These are phyloP conservation scores for Pythium monospermum DNA, from an alignment of 352 stramenopile genomes.

Conservation along the genomic window DNA sequence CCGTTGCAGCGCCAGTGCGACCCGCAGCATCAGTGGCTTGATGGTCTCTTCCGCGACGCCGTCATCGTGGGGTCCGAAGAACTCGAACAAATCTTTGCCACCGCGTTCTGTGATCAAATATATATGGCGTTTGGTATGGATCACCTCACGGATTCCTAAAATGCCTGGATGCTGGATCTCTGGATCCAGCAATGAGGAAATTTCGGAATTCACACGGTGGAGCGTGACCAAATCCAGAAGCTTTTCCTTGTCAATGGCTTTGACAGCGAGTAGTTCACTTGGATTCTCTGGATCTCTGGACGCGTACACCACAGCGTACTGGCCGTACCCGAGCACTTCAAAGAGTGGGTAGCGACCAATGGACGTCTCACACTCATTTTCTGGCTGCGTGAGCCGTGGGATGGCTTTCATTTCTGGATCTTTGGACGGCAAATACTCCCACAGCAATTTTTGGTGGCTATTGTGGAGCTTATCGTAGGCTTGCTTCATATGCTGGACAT, in stretches of 20 bases:
- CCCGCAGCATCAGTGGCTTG: constrained; percentile 32
- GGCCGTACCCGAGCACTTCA: constrained; percentile 73
- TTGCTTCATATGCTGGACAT: constrained; percentile 67
- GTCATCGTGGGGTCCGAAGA: constrained; percentile 47
- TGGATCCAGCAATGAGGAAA: constrained; percentile 62
- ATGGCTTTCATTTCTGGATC: constrained; percentile 56
- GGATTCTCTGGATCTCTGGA: constrained; percentile 21
- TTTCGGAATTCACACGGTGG: constrained; percentile 76
- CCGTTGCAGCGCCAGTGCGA: constrained; percentile 48
- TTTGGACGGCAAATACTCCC: constrained; percentile 62
- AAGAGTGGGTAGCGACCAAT: constrained; percentile 71
- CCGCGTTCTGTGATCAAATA: constrained; percentile 84
- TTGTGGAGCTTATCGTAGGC: constrained; percentile 65
- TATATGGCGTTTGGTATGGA: constrained; percentile 71
- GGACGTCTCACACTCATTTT: constrained; percentile 43
- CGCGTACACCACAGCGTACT: constrained; percentile 78
- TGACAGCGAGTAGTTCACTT: constrained; percentile 48
- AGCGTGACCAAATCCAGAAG: constrained; percentile 67
- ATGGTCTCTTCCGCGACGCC: constrained; percentile 44
- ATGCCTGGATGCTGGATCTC: constrained; percentile 58
- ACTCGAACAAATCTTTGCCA: constrained; percentile 82
- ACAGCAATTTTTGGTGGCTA: constrained; percentile 63
- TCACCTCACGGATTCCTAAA: constrained; percentile 60
- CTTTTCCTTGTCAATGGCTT: constrained; percentile 84
- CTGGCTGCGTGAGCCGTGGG: constrained; percentile 30